Conservation (phyloP, 768 basidiomycete species). For the Chalciporus pseudorubinellus region DNA sequence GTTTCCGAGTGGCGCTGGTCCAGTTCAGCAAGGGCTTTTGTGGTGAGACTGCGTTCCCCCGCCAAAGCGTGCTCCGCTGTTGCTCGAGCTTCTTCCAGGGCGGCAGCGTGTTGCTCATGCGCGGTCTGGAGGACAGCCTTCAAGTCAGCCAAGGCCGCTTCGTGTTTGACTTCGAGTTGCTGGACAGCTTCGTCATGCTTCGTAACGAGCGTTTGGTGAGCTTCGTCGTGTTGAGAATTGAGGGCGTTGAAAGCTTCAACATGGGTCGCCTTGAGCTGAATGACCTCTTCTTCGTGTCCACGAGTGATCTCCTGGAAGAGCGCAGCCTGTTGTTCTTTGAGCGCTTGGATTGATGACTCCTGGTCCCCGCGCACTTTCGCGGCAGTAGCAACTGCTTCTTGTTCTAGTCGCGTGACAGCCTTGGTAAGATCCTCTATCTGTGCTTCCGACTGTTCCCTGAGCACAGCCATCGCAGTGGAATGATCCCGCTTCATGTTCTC, state of each 20-base stretch:
- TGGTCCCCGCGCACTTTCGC: slow-evolving; percentile 43
- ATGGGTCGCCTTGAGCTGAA: slow-evolving; percentile 48
- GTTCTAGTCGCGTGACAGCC: slow-evolving; percentile 48
- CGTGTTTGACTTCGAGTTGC: slow-evolving; percentile 46
- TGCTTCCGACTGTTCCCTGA: slow-evolving; percentile 36
- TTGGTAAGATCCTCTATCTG: slow-evolving; percentile 64
- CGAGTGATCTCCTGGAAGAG: slow-evolving; percentile 55
- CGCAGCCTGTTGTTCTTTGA: slow-evolving; percentile 55
- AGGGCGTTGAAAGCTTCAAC: slow-evolving; percentile 36
- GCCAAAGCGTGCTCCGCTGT: slow-evolving; percentile 36
- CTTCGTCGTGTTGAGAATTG: slow-evolving; percentile 33
- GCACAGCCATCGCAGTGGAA: slow-evolving; percentile 27
- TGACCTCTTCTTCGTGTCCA: slow-evolving; percentile 55
- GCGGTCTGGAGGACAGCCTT: slow-evolving; percentile 39
- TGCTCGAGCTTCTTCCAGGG: slow-evolving; percentile 36
- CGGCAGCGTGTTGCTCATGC: slow-evolving; percentile 33
- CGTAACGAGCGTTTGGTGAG: slow-evolving; percentile 34
- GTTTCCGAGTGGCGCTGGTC: slow-evolving; percentile 49
- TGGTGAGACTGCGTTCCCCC: slow-evolving; percentile 48
- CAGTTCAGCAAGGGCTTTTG: slow-evolving; percentile 47
- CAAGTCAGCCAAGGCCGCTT: slow-evolving; percentile 42
- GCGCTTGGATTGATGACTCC: slow-evolving; percentile 44
- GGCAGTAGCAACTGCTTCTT: slow-evolving; percentile 40
- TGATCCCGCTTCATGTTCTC: slow-evolving; percentile 37
- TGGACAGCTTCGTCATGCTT: slow-evolving; percentile 43